phyloP scores from a whole-genome alignment of 345 rosid genomes.

The Sonneratia caseolaris region DNA sequence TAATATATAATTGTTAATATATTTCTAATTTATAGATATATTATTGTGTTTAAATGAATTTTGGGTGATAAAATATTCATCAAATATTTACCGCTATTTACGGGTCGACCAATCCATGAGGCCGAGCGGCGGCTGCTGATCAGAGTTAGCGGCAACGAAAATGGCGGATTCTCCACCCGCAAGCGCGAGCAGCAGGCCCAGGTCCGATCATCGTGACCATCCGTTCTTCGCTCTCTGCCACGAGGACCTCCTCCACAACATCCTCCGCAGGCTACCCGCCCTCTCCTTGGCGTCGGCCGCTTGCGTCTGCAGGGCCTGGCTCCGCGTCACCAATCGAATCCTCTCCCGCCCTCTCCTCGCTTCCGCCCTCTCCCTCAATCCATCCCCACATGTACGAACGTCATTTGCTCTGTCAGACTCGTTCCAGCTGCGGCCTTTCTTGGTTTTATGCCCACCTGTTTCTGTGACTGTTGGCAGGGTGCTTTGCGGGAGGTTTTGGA shows the following conservation, averaged over 20 bases:
- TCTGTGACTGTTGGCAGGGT: constrained; percentile 15
- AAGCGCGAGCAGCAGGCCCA: neutral
- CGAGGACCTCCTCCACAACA: constrained; percentile 33
- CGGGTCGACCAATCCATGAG: neutral
- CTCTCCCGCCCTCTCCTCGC: constrained; percentile 47
- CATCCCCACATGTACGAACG: constrained; percentile 24
- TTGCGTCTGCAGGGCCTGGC: constrained; percentile 42
- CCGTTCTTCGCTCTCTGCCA: constrained; percentile 4
- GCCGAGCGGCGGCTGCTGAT: neutral
- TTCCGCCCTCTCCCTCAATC: constrained; percentile 43
- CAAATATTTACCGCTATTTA: too few species aligned
- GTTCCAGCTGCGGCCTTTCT: neutral
- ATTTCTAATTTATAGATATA: too few species aligned
- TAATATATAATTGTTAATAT: too few species aligned
- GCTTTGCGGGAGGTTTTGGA: constrained; percentile 54
- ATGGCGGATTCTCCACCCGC: constrained; percentile 1
- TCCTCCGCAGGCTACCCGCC: constrained; percentile 38
- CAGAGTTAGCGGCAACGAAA: neutral
- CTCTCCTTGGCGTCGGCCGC: constrained; percentile 41
- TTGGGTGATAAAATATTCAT: too few species aligned
- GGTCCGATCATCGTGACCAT: neutral
- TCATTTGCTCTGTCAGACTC: neutral
- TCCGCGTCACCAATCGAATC: constrained; percentile 21
- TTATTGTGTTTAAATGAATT: too few species aligned
- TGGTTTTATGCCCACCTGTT: neutral